Evolutionary conservation across 176 grass and related monocot genomes (phyloP), one percentile per base, ranked within the genome.

Genomic region (Raddia distichophylla): DNA sequence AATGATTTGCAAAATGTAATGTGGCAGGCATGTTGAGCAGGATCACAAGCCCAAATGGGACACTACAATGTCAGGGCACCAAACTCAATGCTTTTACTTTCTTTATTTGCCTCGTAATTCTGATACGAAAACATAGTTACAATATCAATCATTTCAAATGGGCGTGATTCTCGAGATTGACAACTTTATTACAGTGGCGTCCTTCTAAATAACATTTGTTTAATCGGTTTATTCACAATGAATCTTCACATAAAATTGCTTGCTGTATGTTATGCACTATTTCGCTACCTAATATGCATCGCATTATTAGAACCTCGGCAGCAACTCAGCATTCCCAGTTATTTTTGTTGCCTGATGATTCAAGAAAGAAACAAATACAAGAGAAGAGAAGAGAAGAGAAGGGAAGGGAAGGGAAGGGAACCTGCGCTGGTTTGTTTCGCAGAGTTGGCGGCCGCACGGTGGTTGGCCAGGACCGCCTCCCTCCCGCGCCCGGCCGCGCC

Each of bases 401-500:
- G 2, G 32, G 27, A 27, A 40, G 37, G 3, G 4, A 40, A 83
- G 32, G 35, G 32, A 78, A 78, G 45, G 52, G 33, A 63, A 90
- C 88, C 78, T 86, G 45, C 45, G 47, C 19, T 46, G 52, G 73
- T 68, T 80, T n/a, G 60, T 60, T 60, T 53, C 19, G 34, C 17
- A 8, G 83, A 45, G 16, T n/a, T 17, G 34, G 33, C 32, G 61
- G 37, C 55, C 3, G 69, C 73, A 20, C 8, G 1, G 56, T 10
- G 61, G 43, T 86, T 83, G 10, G 16, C 18, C 43, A 67, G 18
- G 22, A 52, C n/a, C 10, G 59, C 12, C 48, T 90, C 84, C 60
- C 49, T 55, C 32, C 63, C 76, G 52, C 86, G 60, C 48, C 75
- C 71, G 51, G 58, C 50, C 52, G 59, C 85, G 83, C 76, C 85